phyloP scores from a whole-genome alignment of 108 stramenopile genomes.

The Skeletonema costatum region DNA sequence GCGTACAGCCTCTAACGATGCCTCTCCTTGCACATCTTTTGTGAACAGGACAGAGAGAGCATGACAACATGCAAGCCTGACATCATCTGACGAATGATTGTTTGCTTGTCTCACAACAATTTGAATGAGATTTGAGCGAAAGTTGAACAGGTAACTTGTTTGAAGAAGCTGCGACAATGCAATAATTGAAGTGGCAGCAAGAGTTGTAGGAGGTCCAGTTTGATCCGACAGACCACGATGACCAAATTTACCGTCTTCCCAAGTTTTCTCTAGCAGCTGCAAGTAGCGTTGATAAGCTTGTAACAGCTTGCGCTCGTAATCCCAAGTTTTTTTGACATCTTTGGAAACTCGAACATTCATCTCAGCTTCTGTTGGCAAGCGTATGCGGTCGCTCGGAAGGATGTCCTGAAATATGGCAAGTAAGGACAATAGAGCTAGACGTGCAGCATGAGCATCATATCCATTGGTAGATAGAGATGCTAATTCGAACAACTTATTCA shows the following conservation, averaged over 20 bases:
- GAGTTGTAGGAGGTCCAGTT: conserved; percentile 45
- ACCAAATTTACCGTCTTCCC: conserved; percentile 56
- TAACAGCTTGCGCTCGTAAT: conserved; percentile 79
- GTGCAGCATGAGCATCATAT: conserved; percentile 66
- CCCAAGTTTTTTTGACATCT: conserved; percentile 81
- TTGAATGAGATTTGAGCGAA: conserved; percentile 76
- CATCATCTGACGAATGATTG: conserved; percentile 54
- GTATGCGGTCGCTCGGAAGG: conserved; percentile 89
- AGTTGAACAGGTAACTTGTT: conserved; percentile 85
- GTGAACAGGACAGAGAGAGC: conserved; percentile 68
- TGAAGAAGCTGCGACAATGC: conserved; percentile 77
- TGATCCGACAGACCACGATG: conserved; percentile 3
- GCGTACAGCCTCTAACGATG: conserved; percentile 79
- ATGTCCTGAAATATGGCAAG: conserved; percentile 93
- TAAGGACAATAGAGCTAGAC: conserved; percentile 79
- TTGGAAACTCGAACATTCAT: conserved; percentile 79
- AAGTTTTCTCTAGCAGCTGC: conserved; percentile 68
- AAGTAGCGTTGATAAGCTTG: conserved; percentile 81
- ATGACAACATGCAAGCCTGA: conserved; percentile 67
- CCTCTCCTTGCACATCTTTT: conserved; percentile 79
- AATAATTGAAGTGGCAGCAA: conserved; percentile 74
- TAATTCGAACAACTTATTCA: conserved; percentile 55
- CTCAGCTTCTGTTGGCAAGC: conserved; percentile 84
- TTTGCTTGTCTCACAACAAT: conserved; percentile 74
- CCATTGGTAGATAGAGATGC: conserved; percentile 62